These are phyloP conservation scores for Fagopyrum esculentum DNA, from an alignment of 148 eudicot genomes.

Conservation along the genomic window DNA sequence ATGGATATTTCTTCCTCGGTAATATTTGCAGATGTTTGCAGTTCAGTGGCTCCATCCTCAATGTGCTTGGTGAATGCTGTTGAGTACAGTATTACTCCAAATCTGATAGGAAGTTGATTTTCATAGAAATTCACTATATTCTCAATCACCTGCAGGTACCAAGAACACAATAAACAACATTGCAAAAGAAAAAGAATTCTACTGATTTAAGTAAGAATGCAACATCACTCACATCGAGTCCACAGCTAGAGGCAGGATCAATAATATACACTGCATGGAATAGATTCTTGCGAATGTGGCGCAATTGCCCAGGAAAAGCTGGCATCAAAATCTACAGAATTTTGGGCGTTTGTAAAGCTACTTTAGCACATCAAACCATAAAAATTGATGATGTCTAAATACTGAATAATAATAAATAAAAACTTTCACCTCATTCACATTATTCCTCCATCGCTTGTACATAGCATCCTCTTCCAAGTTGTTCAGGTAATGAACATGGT, in stretches of 20 bases:
- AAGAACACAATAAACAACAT: constrained; percentile 5
- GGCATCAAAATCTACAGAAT: constrained; percentile 87
- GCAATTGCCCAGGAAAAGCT: constrained; percentile 92
- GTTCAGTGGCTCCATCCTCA: constrained; percentile 49
- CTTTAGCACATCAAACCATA: neutral
- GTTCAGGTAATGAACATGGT: constrained; percentile 88
- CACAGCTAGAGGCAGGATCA: constrained; percentile 86
- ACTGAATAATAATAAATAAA: neutral
- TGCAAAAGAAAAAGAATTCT: constrained; percentile 10
- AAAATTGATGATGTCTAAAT: neutral
- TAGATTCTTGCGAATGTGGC: constrained; percentile 88
- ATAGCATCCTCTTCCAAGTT: constrained; percentile 84
- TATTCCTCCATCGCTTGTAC: constrained; percentile 96
- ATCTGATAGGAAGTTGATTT: constrained; percentile 88
- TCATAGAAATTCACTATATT: constrained; percentile 58
- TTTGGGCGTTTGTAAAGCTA: constrained; percentile 10
- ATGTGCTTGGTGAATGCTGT: constrained; percentile 36
- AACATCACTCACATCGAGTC: constrained; percentile 76
- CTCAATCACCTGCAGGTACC: constrained; percentile 54
- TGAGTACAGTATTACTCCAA: constrained; percentile 87
- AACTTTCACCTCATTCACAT: constrained; percentile 71
- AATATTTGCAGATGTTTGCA: constrained; percentile 24
- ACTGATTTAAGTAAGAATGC: constrained; percentile 5
- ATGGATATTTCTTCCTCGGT: constrained; percentile 62
- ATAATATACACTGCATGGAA: constrained; percentile 80